Conservation (phyloP, 306 rosid genomes). For the Glycine soja region DNA sequence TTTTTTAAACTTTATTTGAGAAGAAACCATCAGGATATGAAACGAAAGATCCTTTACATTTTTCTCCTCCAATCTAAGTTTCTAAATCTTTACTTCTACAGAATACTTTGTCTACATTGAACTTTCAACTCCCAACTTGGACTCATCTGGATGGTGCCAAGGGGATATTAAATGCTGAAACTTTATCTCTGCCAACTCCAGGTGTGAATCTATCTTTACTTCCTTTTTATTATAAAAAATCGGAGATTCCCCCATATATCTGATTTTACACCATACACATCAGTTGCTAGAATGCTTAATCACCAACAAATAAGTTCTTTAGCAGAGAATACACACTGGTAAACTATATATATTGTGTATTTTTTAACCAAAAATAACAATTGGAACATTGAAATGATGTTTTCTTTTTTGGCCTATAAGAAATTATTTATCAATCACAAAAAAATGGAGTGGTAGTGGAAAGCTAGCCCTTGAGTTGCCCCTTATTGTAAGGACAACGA, state of each 20-base stretch:
- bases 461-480: slow-evolving; percentile 74
- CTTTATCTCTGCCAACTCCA: slow-evolving; percentile 60
- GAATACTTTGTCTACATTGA: slow-evolving; percentile 63
- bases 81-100: slow-evolving; percentile 43
- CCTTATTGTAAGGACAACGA: slow-evolving; percentile 69
- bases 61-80: background rate
- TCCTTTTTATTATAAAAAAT: slow-evolving; percentile 10
- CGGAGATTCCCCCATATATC: background rate
- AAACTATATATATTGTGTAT: background rate
- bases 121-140: slow-evolving; percentile 84
- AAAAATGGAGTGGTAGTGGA: slow-evolving; percentile 70
- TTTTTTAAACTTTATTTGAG: background rate
- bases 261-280: background rate
- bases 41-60: background rate
- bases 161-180: slow-evolving; percentile 56
- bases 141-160: slow-evolving; percentile 57
- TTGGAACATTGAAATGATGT: background rate
- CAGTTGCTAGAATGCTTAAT: background rate
- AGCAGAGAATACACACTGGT: background rate
- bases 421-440: slow-evolving; percentile 59
- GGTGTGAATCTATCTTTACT: slow-evolving; percentile 52
- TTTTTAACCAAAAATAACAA: background rate
- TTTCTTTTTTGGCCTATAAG: slow-evolving; percentile 52
- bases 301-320: background rate
- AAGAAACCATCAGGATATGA: background rate